phyloP scores from a whole-genome alignment of 108 stramenopile genomes.

The Nitzschia sp. region DNA sequence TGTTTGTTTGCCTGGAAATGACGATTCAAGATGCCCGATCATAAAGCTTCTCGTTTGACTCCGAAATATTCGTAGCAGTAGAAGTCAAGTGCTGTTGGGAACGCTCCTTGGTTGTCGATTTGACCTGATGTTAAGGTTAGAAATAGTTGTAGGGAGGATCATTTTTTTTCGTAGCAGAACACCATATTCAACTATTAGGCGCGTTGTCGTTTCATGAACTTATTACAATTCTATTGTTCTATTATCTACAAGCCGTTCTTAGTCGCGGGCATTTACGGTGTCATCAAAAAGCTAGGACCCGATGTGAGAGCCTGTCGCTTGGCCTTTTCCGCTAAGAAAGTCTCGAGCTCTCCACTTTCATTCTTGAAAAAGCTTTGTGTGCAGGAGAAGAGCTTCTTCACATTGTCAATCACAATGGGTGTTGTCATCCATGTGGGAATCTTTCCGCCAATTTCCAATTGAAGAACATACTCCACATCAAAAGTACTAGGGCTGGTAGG shows the following conservation, averaged over 20 bases:
- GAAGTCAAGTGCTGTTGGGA: too few relatives aligned
- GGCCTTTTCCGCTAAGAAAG: slow-evolving; percentile 6
- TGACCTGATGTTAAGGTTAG: too few relatives aligned
- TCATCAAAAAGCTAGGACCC: background rate
- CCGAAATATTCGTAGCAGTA: too few relatives aligned
- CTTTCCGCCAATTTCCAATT: slow-evolving; percentile 75
- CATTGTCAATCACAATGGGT: slow-evolving; percentile 59
- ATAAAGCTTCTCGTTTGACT: too few relatives aligned
- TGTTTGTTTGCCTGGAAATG: too few relatives aligned
- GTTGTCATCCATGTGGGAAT: slow-evolving; percentile 71
- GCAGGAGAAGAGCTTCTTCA: slow-evolving; percentile 58
- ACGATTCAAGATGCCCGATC: too few relatives aligned
- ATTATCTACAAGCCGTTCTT: background rate
- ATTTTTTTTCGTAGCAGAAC: too few relatives aligned
- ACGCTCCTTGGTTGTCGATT: too few relatives aligned
- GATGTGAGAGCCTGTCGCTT: background rate
- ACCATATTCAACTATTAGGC: too few relatives aligned
- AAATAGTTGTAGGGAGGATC: too few relatives aligned
- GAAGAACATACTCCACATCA: slow-evolving; percentile 77
- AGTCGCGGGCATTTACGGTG: background rate
- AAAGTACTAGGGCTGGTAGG: slow-evolving; percentile 63
- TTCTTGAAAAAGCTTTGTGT: slow-evolving; percentile 1
- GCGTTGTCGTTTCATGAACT: background rate
- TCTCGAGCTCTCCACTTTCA: background rate
- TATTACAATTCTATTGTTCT: background rate